These are phyloP conservation scores for Haplographium delicatum DNA, from an alignment of 495 filamentous ascomycete species.

Conservation along the genomic window DNA sequence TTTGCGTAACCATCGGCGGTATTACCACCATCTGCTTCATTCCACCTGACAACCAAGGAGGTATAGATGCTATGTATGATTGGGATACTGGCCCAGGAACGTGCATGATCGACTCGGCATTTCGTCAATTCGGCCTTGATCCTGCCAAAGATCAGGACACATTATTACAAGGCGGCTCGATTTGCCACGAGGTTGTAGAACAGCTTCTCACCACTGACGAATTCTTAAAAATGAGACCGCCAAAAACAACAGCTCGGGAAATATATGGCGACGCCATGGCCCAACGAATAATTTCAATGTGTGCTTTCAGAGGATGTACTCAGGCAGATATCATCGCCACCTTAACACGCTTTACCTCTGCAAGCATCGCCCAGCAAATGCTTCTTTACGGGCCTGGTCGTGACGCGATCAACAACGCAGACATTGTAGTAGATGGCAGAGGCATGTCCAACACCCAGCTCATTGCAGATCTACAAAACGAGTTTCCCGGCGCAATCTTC, in stretches of 20 bases:
- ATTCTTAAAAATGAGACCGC: constrained; percentile 20
- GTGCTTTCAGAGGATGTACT: constrained; percentile 17
- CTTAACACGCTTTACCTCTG: constrained; percentile 24
- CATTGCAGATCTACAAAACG: constrained; percentile 22
- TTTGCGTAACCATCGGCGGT: constrained; percentile 26
- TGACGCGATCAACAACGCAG: constrained; percentile 24
- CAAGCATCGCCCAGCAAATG: constrained; percentile 26
- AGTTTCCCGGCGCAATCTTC: constrained; percentile 22
- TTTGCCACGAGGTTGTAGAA: constrained; percentile 25
- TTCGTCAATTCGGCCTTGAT: constrained; percentile 23
- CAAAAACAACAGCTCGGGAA: constrained; percentile 26
- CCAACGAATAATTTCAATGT: constrained; percentile 19
- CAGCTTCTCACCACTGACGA: constrained; percentile 19
- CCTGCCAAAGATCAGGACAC: constrained; percentile 20
- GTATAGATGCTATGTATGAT: constrained; percentile 28
- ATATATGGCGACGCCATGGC: constrained; percentile 26
- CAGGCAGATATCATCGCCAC: constrained; percentile 25
- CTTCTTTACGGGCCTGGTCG: constrained; percentile 24
- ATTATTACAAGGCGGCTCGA: constrained; percentile 16
- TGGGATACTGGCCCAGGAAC: constrained; percentile 29
- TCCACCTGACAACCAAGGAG: constrained; percentile 21
- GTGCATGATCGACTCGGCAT: constrained; percentile 23
- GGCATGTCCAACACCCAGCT: constrained; percentile 25
- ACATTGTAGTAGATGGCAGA: constrained; percentile 25
- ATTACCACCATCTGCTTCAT: constrained; percentile 26